Conservation (phyloP, 495 filamentous ascomycete genomes). For the Neurospora cerealis region DNA sequence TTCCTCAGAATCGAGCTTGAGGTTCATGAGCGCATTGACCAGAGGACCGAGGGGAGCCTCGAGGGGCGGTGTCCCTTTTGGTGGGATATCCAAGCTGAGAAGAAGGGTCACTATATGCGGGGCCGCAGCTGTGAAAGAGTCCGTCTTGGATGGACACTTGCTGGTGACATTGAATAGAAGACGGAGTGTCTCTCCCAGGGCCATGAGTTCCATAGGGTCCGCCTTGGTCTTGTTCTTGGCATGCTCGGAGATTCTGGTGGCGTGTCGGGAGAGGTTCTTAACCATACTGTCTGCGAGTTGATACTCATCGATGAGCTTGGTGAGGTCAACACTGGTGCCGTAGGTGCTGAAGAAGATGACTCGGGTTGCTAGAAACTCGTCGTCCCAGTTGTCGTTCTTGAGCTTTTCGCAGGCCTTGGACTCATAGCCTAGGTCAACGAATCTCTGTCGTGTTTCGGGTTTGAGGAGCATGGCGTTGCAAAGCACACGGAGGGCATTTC, state of each 20-base stretch:
- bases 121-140: constrained; percentile 55
- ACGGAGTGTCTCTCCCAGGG: constrained; percentile 75
- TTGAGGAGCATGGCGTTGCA: constrained; percentile 79
- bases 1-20: constrained; percentile 47
- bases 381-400: constrained; percentile 67
- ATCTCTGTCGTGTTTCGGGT: constrained; percentile 59
- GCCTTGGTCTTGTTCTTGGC: constrained; percentile 19
- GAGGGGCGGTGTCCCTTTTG: constrained; percentile 24
- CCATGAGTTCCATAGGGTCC: constrained; percentile 64
- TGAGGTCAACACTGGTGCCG: constrained; percentile 59
- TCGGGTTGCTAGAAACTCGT: constrained; percentile 79
- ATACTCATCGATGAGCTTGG: constrained; percentile 57
- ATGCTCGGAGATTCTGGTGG: constrained; percentile 20
- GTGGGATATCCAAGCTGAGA: constrained; percentile 23
- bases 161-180: constrained; percentile 77
- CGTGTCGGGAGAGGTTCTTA: constrained; percentile 60
- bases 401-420: constrained; percentile 60
- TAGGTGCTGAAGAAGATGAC: constrained; percentile 86
- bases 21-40: constrained; percentile 71
- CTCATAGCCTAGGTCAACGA: constrained; percentile 70
- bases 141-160: constrained; percentile 49
- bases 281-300: constrained; percentile 57
- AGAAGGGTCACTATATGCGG: constrained; percentile 67
- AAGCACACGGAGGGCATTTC: constrained; percentile 72
- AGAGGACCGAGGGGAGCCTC: constrained; percentile 45